A percentile compares a stretch with the other conserved stretches of the same genome.
These are phyloP conservation scores for Barbarea vulgaris DNA, from an alignment of 345 rosid species.

Conservation along the genomic window DNA sequence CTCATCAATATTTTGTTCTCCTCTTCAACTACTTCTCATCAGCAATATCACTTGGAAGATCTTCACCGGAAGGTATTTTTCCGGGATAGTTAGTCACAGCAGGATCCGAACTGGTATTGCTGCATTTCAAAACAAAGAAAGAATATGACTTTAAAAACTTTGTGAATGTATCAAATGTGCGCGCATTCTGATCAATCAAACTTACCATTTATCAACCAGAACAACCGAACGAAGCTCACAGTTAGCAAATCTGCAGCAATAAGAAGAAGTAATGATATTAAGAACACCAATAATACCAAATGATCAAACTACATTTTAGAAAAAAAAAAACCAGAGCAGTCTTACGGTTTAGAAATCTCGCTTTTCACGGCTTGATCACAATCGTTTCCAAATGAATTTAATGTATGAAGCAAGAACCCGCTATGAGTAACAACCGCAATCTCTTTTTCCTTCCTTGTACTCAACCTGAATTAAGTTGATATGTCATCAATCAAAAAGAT, in stretches of 20 bases:
- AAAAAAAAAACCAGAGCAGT: neutral
- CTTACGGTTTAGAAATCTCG: slow-evolving; percentile 68
- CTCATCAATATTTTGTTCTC: neutral
- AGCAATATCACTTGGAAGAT: slow-evolving; percentile 61
- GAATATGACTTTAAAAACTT: neutral
- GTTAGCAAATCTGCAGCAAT: slow-evolving; percentile 61
- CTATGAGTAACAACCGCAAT: slow-evolving; percentile 83
- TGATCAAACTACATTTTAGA: neutral
- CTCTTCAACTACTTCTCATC: slow-evolving; percentile 28
- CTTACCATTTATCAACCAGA: slow-evolving; percentile 63
- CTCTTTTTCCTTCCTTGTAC: slow-evolving; percentile 72
- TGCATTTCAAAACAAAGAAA: slow-evolving; percentile 30
- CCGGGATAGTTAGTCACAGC: slow-evolving; percentile 60
- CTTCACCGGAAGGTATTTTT: slow-evolving; percentile 54
- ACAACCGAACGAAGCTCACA: slow-evolving; percentile 78
- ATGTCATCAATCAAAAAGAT: neutral
- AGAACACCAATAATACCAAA: slow-evolving; percentile 8
- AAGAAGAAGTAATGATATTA: neutral
- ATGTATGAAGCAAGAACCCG: slow-evolving; percentile 57
- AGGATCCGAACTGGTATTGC: slow-evolving; percentile 50
- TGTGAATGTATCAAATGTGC: neutral
- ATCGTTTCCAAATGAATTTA: slow-evolving; percentile 61
- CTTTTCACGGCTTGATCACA: slow-evolving; percentile 52
- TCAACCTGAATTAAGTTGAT: slow-evolving; percentile 54
- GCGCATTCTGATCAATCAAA: neutral